Conservation (phyloP, 768 basidiomycete genomes). For the Porphyrellus cyaneotinctus region DNA sequence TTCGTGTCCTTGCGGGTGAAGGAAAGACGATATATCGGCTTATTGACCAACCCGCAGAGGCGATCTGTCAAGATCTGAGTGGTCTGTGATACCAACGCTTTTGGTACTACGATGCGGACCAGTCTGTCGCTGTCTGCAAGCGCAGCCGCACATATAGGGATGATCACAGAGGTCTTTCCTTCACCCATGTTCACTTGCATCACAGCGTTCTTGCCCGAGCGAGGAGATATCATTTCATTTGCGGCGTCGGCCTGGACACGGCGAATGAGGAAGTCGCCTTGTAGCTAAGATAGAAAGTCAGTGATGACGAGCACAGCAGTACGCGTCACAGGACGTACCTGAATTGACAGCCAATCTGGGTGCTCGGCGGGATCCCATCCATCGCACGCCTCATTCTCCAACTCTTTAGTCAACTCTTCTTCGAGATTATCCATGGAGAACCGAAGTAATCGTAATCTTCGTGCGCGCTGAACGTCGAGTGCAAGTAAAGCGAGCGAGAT, state of each 20-base stretch:
- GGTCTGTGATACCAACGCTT: background rate
- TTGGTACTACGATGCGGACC: background rate
- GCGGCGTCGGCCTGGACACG: background rate
- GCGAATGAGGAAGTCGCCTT: background rate
- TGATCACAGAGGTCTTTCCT: background rate
- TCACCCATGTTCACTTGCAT: background rate
- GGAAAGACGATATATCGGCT: background rate
- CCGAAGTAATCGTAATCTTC: background rate
- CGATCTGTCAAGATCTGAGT: background rate
- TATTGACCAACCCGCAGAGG: background rate
- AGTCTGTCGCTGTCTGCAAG: background rate
- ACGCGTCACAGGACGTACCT: background rate
- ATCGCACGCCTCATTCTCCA: background rate
- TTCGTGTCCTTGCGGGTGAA: background rate
- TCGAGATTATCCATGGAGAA: background rate
- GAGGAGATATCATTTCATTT: background rate
- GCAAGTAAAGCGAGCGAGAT: background rate
- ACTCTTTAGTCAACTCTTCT: background rate
- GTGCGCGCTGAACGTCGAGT: background rate
- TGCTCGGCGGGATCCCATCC: background rate
- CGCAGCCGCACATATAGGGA: background rate
- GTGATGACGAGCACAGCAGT: too few relatives aligned
- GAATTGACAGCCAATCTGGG: background rate
- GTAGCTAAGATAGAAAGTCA: background rate
- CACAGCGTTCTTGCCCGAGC: background rate